phyloP scores from a whole-genome alignment of 495 filamentous ascomycete genomes.

The Xanthoparmelia taractica region DNA sequence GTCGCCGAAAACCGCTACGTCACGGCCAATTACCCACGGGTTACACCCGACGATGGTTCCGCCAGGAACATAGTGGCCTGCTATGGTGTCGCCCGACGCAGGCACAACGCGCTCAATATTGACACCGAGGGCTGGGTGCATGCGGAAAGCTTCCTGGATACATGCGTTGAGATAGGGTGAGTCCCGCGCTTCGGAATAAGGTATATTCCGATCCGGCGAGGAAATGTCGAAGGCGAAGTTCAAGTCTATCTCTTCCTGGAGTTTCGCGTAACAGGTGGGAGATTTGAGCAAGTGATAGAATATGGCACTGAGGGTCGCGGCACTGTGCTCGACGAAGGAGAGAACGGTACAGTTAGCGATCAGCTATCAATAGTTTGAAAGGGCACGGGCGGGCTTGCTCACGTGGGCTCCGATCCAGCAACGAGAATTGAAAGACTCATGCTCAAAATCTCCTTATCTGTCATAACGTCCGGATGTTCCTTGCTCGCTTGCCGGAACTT shows the following conservation, averaged over 20 bases:
- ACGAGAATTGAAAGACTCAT: conserved; percentile 61
- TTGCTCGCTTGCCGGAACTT: conserved; percentile 42
- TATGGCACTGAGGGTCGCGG: conserved; percentile 51
- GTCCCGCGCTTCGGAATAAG: conserved; percentile 45
- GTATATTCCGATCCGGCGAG: conserved; percentile 28
- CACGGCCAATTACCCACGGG: conserved; percentile 55
- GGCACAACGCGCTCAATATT: conserved; percentile 45
- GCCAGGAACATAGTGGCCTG: conserved; percentile 42
- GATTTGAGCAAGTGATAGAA: conserved; percentile 58
- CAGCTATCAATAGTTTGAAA: too few species aligned
- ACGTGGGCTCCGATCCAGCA: conserved; percentile 52
- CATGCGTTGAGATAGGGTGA: conserved; percentile 56
- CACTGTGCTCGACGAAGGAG: conserved; percentile 26
- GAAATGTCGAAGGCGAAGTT: conserved; percentile 31
- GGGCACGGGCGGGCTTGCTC: background rate
- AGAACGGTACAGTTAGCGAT: too few species aligned
- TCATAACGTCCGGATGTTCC: conserved; percentile 56
- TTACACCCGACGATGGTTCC: conserved; percentile 56
- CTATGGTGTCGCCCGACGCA: conserved; percentile 27
- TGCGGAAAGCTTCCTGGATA: conserved; percentile 57
- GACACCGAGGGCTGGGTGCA: conserved; percentile 54
- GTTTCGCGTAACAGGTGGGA: conserved; percentile 24
- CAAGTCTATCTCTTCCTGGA: conserved; percentile 3
- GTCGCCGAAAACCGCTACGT: conserved; percentile 49
- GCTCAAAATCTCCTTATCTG: conserved; percentile 52